phyloP scores from a whole-genome alignment of 1,284 basidiomycete genomes.

The Sanguinoderma infundibulare region DNA sequence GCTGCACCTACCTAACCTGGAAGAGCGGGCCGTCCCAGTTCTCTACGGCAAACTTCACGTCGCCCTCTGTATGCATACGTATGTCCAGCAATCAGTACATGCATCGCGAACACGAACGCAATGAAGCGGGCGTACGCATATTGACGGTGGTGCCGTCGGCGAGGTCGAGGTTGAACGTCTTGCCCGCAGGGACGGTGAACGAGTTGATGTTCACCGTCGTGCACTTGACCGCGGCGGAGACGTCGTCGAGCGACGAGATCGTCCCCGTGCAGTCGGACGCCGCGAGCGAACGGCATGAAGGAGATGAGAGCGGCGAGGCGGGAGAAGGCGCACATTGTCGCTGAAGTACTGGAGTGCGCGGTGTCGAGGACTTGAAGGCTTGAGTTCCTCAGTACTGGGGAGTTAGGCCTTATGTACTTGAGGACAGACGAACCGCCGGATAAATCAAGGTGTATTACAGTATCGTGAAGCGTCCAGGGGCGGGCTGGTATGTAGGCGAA shows the following conservation, averaged over 20 bases:
- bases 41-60: conserved; percentile 26
- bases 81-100: neutral
- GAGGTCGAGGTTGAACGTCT: conserved; percentile 27
- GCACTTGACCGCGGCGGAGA: conserved; percentile 36
- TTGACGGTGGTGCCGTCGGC: conserved; percentile 23
- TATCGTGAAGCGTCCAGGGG: neutral
- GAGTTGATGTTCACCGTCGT: conserved; percentile 40
- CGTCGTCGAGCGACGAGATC: conserved; percentile 40
- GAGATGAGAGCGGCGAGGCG: conserved; percentile 19
- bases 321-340: conserved; percentile 16
- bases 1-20: conserved; percentile 23
- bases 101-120: neutral
- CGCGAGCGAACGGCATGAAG: conserved; percentile 10
- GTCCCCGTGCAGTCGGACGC: conserved; percentile 34
- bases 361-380: neutral
- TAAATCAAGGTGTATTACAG: neutral
- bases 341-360: neutral
- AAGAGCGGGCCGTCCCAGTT: conserved; percentile 28
- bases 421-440: neutral
- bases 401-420: neutral
- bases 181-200: conserved; percentile 32
- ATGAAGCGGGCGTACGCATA: conserved; percentile 19
- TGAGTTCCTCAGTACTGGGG: neutral
- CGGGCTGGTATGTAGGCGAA: neutral
- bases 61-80: conserved; percentile 16